These are phyloP conservation scores for Cercospora beticola DNA, from an alignment of 2,329 filamentous ascomycete genomes.

Conservation along the genomic window DNA sequence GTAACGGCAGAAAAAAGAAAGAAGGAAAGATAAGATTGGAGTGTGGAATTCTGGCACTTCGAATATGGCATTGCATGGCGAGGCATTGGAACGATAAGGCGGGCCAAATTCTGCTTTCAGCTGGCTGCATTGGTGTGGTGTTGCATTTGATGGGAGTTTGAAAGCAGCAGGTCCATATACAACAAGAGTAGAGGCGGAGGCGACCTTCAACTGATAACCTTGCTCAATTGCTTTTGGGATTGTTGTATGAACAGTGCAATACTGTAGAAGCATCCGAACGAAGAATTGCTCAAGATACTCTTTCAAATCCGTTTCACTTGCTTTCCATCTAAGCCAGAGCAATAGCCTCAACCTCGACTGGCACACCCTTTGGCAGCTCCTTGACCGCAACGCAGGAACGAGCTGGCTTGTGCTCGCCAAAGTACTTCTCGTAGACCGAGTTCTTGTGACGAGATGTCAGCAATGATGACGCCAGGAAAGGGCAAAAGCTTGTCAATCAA, in stretches of 20 bases:
- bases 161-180: not conserved
- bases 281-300: not conserved
- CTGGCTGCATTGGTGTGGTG: not conserved
- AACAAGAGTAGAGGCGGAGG: not conserved
- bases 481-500: not conserved
- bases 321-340: conserved; percentile 49
- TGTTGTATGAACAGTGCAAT: not conserved
- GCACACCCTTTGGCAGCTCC: conserved; percentile 79
- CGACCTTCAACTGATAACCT: not conserved
- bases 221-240: not conserved
- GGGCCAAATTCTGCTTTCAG: not conserved
- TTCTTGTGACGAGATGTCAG: conserved; percentile 52
- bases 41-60: not conserved
- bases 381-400: conserved; percentile 88
- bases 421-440: conserved; percentile 78
- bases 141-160: not conserved
- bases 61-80: not conserved
- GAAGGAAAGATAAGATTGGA: not conserved
- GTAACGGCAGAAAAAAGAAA: conserved; percentile 1
- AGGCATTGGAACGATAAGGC: not conserved
- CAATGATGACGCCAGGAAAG: not conserved
- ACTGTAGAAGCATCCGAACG: not conserved
- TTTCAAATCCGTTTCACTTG: not conserved
- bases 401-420: conserved; percentile 73
- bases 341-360: conserved; percentile 88